Evolutionary conservation across 352 stramenopile species (phyloP), one percentile per base, ranked within the genome.

Genomic region (Phytophthora tubulina): DNA sequence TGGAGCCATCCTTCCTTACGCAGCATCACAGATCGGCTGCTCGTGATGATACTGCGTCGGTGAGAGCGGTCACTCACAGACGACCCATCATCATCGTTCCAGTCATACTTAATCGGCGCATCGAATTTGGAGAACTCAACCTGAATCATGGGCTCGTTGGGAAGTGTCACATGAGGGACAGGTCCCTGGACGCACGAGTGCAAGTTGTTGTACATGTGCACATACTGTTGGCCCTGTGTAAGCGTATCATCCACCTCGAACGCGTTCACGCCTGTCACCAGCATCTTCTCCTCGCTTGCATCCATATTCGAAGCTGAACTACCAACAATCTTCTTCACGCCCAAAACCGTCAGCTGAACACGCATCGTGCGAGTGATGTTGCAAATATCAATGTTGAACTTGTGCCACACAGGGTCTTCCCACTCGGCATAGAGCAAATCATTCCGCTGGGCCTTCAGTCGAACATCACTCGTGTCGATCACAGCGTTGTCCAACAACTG

Each of bases 1-100:
- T 93, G 88, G 0, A 96, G 82, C 86, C 86, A 96, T 17, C 89
- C 89, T 50, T 92, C 86, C 63, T 96, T 96, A 41, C 79, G 78
- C 6, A 96, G 72, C 75, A 90, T 85, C 7, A 78, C 70, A 6
- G 83, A 77, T 45, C 83, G 84, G 42, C 78, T 82, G 41, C 73
- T 78, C 32, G 71, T 79, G n/a, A 92, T 76, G 30, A 91, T 82
- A 17, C 81, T 88, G 32, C 79, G 79, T 33, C 86, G 83, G 6
- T 84, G 69, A 46, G 72, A 70, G 10, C 83, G 81, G 6, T 79
- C 75, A 69, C 56, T 79, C 15, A 56, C 21, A 32, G 66, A 73
- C 8, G 60, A 70, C 14, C 50, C 49, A 41, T 78, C 74, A 48
- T 75, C 45, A 27, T 81, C 64, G 35, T 63, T 84, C 87, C 87